Evolutionary conservation across 345 rosid species (phyloP).

Genomic region (Zanthoxylum bungeanum): DNA sequence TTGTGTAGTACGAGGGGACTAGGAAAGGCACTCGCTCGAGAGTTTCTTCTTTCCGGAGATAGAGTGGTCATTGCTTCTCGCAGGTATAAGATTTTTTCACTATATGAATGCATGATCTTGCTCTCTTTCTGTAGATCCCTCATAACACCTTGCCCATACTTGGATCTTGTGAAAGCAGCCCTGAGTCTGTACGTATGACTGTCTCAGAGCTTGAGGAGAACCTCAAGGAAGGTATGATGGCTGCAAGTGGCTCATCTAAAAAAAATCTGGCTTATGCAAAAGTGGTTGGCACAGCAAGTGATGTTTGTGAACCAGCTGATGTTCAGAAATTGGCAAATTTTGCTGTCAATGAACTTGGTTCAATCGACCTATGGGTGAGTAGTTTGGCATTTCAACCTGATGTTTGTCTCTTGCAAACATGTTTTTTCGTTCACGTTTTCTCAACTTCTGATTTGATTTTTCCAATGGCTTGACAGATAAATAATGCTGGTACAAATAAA

Average conservation of each 20-base stretch:
- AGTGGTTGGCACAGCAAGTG: slow-evolving; percentile 84
- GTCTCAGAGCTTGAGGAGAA: slow-evolving; percentile 79
- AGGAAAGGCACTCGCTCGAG: slow-evolving; percentile 97
- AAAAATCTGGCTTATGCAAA: slow-evolving; percentile 55
- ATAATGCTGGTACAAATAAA: slow-evolving; percentile 91
- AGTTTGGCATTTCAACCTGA: background rate
- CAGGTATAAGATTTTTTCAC: slow-evolving; percentile 39
- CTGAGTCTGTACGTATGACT: slow-evolving; percentile 72
- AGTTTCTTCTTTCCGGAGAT: slow-evolving; percentile 92
- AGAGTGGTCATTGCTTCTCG: slow-evolving; percentile 85
- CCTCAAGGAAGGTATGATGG: slow-evolving; percentile 58
- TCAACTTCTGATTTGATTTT: background rate
- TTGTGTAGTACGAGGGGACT: slow-evolving; percentile 77
- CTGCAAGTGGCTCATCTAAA: slow-evolving; percentile 39
- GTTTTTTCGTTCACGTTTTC: background rate
- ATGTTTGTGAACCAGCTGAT: slow-evolving; percentile 71
- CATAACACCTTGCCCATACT: slow-evolving; percentile 3
- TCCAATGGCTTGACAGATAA: slow-evolving; percentile 52
- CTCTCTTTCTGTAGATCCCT: slow-evolving; percentile 4
- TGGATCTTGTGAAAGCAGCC: slow-evolving; percentile 41
- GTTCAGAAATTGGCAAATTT: slow-evolving; percentile 68
- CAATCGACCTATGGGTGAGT: slow-evolving; percentile 86
- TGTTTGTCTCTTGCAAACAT: background rate
- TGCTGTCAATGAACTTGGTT: slow-evolving; percentile 72
- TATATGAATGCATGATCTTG: background rate